phyloP scores from a whole-genome alignment of 1,139 yeast species.

The Yamadazyma siamensis region DNA sequence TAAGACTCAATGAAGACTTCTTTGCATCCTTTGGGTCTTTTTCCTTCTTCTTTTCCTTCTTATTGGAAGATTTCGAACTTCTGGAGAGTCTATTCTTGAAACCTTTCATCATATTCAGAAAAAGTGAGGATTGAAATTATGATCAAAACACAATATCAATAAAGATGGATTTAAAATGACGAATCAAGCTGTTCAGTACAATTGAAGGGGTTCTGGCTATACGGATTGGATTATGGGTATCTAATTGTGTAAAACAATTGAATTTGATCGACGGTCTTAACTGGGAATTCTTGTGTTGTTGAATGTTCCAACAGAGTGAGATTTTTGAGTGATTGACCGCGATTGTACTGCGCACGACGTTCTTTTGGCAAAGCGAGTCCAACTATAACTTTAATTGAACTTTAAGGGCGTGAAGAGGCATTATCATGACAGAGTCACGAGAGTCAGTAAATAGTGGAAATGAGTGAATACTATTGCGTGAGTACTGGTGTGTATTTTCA shows the following conservation, averaged over 20 bases:
- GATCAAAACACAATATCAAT: background rate
- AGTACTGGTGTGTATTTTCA: too few relatives aligned
- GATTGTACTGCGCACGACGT: slow-evolving; percentile 7
- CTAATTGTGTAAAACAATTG: slow-evolving; percentile 1
- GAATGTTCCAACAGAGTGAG: slow-evolving; percentile 1
- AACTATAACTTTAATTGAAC: too few relatives aligned
- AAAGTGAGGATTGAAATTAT: background rate
- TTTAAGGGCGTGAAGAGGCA: too few relatives aligned
- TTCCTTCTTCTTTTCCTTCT: slow-evolving; percentile 31
- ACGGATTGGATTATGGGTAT: too few relatives aligned
- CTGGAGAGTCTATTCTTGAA: slow-evolving; percentile 49
- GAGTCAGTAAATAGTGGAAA: too few relatives aligned
- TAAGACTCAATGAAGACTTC: slow-evolving; percentile 10
- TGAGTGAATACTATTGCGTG: too few relatives aligned
- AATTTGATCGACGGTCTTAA: background rate
- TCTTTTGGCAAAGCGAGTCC: too few relatives aligned
- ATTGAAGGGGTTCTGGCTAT: too few relatives aligned
- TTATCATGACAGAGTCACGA: too few relatives aligned
- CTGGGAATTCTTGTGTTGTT: slow-evolving; percentile 5
- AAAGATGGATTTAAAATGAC: background rate
- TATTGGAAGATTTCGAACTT: slow-evolving; percentile 33
- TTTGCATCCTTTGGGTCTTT: slow-evolving; percentile 18
- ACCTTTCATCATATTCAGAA: slow-evolving; percentile 46
- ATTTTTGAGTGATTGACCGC: slow-evolving; percentile 6
- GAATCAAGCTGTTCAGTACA: too few relatives aligned